These are phyloP conservation scores for Monoraphidium neglectum DNA, from an alignment of 139 green algal genomes.

Conservation along the genomic window DNA sequence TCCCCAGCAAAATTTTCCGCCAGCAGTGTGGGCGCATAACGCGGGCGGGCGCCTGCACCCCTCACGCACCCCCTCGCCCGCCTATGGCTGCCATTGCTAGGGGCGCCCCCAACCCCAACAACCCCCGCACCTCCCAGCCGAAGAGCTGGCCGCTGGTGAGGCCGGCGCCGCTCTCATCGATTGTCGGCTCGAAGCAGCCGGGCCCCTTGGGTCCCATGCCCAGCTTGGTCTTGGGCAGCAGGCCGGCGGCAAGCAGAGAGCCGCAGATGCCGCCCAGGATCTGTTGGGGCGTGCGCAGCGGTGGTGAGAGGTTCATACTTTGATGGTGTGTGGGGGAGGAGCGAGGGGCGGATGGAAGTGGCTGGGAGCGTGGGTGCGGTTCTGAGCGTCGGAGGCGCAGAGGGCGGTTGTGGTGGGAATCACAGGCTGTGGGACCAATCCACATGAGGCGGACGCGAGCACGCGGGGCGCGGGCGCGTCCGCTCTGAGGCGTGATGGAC, in stretches of 20 bases:
- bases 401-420: not conserved
- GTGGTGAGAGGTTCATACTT: not conserved
- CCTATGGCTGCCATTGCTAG: too few species aligned
- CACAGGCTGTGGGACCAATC: not conserved
- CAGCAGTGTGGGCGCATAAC: too few species aligned
- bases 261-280: constrained; percentile 33
- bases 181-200: constrained; percentile 29
- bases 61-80: too few species aligned
- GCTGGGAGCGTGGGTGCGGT: not conserved
- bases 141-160: constrained; percentile 29
- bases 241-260: constrained; percentile 22
- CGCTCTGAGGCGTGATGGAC: too few species aligned
- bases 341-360: not conserved
- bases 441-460: not conserved
- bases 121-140: constrained; percentile 29
- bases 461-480: too few species aligned
- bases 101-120: too few species aligned
- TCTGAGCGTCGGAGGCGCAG: not conserved
- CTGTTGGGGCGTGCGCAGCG: not conserved
- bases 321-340: not conserved
- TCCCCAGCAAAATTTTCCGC: too few species aligned
- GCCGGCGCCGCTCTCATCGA: not conserved
- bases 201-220: constrained; percentile 25
- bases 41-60: too few species aligned
- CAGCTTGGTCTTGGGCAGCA: not conserved